A percentile compares a stretch with the other conserved stretches of the same genome.
Conservation (phyloP, 208 protist genomes). For the Giardia muris region DNA sequence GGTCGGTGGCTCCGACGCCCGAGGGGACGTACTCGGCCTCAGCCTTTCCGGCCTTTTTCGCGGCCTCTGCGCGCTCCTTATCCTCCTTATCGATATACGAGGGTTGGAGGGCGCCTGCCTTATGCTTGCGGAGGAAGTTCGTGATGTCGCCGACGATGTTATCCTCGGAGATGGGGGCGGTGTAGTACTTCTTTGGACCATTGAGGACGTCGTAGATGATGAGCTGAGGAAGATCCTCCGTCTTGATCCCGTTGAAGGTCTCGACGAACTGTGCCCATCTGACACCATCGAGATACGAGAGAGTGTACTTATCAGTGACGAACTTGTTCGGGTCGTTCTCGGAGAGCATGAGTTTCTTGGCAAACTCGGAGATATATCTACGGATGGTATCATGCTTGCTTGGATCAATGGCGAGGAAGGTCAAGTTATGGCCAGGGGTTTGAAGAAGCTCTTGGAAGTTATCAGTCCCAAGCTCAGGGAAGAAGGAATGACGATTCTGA, state of each 20-base stretch:
- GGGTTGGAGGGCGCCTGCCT: background rate
- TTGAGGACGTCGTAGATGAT: background rate
- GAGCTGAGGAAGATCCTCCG: background rate
- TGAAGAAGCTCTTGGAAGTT: background rate
- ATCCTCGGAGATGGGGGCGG: background rate
- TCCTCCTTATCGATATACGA: slow-evolving; percentile 1
- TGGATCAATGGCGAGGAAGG: slow-evolving; percentile 7
- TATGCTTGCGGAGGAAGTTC: background rate
- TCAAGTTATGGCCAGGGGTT: background rate
- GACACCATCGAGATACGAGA: background rate
- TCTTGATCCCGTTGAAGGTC: background rate
- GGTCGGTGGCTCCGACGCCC: background rate
- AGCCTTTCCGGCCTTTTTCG: background rate
- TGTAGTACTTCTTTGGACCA: background rate
- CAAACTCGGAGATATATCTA: background rate
- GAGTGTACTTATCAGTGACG: background rate
- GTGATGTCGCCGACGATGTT: background rate
- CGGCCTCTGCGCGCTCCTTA: background rate
- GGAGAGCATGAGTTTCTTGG: background rate
- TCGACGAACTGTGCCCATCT: slow-evolving; percentile 3
- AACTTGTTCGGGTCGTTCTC: background rate
- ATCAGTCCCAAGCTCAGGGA: background rate
- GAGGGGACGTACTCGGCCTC: background rate
- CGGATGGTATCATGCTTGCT: background rate
- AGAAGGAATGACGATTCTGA: background rate